A percentile compares a stretch with the other conserved stretches of the same genome.
Evolutionary conservation across 192 early-diverging fungal genomes (phyloP).

Genomic region (Mortierella claussenii): DNA sequence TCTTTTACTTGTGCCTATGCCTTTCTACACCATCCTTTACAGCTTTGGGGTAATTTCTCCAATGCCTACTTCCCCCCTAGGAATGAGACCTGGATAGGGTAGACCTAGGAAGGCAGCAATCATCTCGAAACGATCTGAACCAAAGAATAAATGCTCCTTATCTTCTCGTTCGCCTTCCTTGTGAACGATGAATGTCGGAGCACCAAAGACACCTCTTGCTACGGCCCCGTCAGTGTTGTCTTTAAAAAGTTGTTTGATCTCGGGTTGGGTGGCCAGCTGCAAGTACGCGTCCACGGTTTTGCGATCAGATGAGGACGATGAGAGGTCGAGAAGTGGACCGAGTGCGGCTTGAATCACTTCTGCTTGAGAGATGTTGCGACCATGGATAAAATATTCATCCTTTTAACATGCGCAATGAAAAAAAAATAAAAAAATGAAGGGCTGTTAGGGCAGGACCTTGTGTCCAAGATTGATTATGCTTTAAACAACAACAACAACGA

Average conservation of each 20-base stretch:
- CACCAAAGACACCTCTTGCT: slow-evolving; percentile 59
- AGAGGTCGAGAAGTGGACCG: slow-evolving; percentile 14
- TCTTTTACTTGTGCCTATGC: neutral
- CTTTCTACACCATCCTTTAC: neutral
- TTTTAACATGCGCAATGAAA: neutral
- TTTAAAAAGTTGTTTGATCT: slow-evolving; percentile 51
- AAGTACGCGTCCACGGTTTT: slow-evolving; percentile 20
- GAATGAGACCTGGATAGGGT: slow-evolving; percentile 32
- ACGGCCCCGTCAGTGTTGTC: slow-evolving; percentile 56
- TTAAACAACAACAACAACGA: neutral
- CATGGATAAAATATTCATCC: slow-evolving; percentile 49
- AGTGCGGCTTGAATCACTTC: slow-evolving; percentile 32
- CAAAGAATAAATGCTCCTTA: slow-evolving; percentile 63
- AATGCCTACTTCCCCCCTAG: too few species aligned
- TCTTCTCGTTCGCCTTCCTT: slow-evolving; percentile 31
- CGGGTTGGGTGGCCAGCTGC: slow-evolving; percentile 12
- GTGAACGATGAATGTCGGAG: slow-evolving; percentile 62
- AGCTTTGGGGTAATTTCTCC: slow-evolving; percentile 14
- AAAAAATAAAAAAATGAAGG: neutral
- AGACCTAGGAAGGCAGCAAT: slow-evolving; percentile 43
- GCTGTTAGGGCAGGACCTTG: neutral
- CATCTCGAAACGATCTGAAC: slow-evolving; percentile 64
- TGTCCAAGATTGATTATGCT: too few species aligned
- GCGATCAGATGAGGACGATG: too few species aligned
- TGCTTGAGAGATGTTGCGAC: slow-evolving; percentile 30